Evolutionary conservation across 1,139 yeast species (phyloP), one percentile per base, ranked within the genome.

Genomic region (Candida albicans): DNA sequence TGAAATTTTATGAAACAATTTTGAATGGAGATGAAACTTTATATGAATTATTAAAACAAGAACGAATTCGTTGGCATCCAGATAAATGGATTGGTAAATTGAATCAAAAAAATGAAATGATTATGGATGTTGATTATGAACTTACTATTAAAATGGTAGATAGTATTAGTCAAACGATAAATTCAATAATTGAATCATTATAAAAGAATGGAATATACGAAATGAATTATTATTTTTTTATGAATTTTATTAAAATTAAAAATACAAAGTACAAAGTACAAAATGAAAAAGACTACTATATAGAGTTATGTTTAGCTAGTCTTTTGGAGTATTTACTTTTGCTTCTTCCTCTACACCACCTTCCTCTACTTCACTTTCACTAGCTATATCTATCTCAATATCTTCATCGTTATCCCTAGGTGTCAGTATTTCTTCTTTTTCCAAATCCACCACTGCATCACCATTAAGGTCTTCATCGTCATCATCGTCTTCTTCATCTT

Each of bases 61-160:
- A 83, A 53, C 55, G 89, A 47, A 58, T 82, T 3, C 63, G 77
- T 48, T 84, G 89, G 89, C 90, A 84, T 56, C 90, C 90, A 1
- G 90, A 84, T 56, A 76, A 73, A 53, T 72, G 78, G 78, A 54
- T 60, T 8, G 57, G 58, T 4, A 51, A 53, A 40, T 46, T 59
- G 39, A 43, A 39, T 31, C 30, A 31, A 10, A 22, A 18, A 10
- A 22, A 18, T 2, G 32, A 37, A 8, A 27, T 27, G n/a, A 27
- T 4, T 3, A 28, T 12, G 12, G 18, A 34, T 12, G 22, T 18
- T 18, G 38, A 40, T 22, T 40, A 47, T 39, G 36, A 44, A 37
- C 39, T 60, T 38, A 61, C 59, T 42, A 45, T 49, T 48, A 63
- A 63, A 26, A 53, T 66, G 30, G 62, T 71, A 24, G 65, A 64